Evolutionary conservation across 768 basidiomycete genomes (phyloP).

Genomic region (Mycena haematopus): DNA sequence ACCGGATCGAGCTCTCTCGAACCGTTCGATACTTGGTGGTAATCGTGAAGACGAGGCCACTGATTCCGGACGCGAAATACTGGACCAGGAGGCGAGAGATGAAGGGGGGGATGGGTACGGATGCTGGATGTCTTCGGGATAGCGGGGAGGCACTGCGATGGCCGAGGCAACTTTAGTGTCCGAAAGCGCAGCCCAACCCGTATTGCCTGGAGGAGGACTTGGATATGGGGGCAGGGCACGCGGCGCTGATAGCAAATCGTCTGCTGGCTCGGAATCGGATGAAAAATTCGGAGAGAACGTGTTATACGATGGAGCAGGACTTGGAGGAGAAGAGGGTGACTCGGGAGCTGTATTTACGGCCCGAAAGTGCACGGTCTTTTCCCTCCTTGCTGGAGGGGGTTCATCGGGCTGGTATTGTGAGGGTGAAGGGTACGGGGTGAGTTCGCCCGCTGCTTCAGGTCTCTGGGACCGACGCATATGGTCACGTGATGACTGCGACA

Average conservation of each 20-base stretch:
- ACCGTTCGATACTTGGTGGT: not conserved
- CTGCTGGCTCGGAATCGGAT: slow-evolving; percentile 7
- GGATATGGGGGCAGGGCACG: slow-evolving; percentile 28
- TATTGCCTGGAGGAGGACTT: slow-evolving; percentile 5
- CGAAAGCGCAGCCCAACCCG: slow-evolving; percentile 27
- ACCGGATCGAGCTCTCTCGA: slow-evolving; percentile 4
- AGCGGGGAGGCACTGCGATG: slow-evolving; percentile 17
- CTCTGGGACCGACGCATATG: not conserved
- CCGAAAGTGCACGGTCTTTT: slow-evolving; percentile 6
- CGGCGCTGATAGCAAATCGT: slow-evolving; percentile 7
- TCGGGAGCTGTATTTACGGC: slow-evolving; percentile 5
- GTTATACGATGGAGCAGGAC: slow-evolving; percentile 21
- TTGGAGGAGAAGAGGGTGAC: not conserved
- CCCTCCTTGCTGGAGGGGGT: slow-evolving; percentile 9
- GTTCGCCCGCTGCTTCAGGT: not conserved
- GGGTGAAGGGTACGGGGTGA: slow-evolving; percentile 11
- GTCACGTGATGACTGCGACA: slow-evolving; percentile 13
- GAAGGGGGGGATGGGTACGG: slow-evolving; percentile 17
- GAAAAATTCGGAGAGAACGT: not conserved
- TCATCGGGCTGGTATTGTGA: slow-evolving; percentile 6
- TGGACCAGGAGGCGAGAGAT: not conserved
- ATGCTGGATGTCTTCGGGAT: slow-evolving; percentile 9
- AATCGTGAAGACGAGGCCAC: slow-evolving; percentile 25
- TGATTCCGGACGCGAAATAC: slow-evolving; percentile 7
- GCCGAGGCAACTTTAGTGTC: slow-evolving; percentile 23